These are phyloP conservation scores for Vitis hybrid DNA, from an alignment of 177 flowering plant species.

Conservation along the genomic window DNA sequence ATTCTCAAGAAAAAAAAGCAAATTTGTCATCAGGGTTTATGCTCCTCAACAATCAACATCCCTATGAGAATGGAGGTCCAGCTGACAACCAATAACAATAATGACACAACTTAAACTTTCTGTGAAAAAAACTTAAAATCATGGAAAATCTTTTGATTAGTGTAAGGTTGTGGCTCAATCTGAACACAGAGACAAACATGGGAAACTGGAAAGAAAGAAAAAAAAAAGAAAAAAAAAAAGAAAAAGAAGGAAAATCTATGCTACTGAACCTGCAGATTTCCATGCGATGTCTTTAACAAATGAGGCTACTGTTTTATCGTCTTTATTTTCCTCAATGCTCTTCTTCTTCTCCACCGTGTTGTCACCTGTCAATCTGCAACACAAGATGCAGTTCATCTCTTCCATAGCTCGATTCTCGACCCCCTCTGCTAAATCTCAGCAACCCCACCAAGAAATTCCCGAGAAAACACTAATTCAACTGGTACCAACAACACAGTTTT, in stretches of 20 bases:
- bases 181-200: no score
- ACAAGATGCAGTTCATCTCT: slow-evolving; percentile 29
- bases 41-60: no score
- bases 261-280: slow-evolving; percentile 1
- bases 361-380: slow-evolving; percentile 4
- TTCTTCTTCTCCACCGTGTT: neutral
- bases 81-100: no score
- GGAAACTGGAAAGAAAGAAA: neutral
- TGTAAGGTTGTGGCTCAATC: no score
- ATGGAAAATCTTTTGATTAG: no score
- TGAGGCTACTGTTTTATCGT: slow-evolving; percentile 10
- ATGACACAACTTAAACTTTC: no score
- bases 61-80: no score
- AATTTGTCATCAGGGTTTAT: no score
- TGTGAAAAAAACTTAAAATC: no score
- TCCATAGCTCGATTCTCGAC: neutral
- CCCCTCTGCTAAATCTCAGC: neutral
- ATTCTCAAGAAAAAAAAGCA: no score
- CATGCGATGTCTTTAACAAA: slow-evolving; percentile 14
- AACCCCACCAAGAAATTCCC: neutral
- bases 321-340: neutral
- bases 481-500: no score
- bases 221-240: neutral
- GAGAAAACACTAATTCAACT: no score
- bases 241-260: neutral